Evolutionary conservation across 164 flowering plant genomes (phyloP).

Genomic region (Litsea cubeba): DNA sequence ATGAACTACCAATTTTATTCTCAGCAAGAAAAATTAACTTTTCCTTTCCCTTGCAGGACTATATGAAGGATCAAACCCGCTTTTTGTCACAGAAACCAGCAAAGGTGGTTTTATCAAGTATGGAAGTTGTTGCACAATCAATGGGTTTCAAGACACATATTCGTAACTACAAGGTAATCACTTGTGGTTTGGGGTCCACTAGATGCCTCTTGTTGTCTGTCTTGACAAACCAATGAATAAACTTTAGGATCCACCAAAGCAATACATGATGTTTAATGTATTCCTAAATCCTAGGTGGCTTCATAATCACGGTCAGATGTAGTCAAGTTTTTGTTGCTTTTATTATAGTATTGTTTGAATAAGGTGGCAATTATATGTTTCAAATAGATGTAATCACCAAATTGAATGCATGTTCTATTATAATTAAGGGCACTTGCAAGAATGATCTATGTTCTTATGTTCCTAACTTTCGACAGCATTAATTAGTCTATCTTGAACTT

Average conservation of each 20-base stretch:
- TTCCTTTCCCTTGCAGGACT: constrained; percentile 41
- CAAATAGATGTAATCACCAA: background rate
- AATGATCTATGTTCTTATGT: background rate
- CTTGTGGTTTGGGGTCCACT: background rate
- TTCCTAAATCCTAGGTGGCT: background rate
- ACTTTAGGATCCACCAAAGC: background rate
- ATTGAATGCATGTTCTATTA: background rate
- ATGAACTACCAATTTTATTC: too few species aligned
- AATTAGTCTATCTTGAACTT: too few species aligned
- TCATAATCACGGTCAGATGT: background rate
- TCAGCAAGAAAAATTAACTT: background rate
- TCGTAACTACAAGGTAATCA: constrained; percentile 78
- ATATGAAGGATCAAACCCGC: constrained; percentile 70
- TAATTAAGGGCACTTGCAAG: background rate
- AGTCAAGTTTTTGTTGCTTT: background rate
- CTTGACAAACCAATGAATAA: too few species aligned
- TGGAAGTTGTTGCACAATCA: constrained; percentile 99
- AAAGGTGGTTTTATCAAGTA: constrained; percentile 77
- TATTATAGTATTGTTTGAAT: background rate
- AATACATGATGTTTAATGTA: background rate
- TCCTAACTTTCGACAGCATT: background rate
- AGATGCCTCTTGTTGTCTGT: background rate
- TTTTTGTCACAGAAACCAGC: constrained; percentile 91
- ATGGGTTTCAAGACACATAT: constrained; percentile 99
- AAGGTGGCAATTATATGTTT: background rate